Evolutionary conservation across 768 basidiomycete genomes (phyloP), one percentile per base, ranked within the genome.

Genomic region (Suillus subalutaceus): DNA sequence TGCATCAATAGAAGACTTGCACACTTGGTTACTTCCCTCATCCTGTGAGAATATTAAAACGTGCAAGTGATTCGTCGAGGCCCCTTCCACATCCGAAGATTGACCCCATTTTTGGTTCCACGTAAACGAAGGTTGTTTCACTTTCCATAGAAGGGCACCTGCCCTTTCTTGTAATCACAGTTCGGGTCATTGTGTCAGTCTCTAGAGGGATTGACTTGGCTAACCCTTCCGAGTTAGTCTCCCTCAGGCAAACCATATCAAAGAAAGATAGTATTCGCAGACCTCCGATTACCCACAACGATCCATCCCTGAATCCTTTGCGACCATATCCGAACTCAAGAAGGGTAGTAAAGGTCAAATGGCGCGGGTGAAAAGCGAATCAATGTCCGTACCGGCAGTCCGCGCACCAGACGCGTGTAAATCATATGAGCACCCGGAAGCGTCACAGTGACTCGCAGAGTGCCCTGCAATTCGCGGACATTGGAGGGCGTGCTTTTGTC

Each of bases 1-100:
- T 58, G 57, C n/a, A 37, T 61, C 56, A 60, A 60, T 43, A 40
- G 63, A 77, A 73, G 77, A 70, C 70, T 70, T 61, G 44, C 68
- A 62, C 63, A 66, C 68, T 65, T 62, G 75, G 68, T 70, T 68
- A 69, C 66, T 53, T 58, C 67, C 76, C 63, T 65, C 48, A 52
- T 67, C 66, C 52, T 55, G 56, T 71, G 71, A 71, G 65, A 75
- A 71, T 44, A 56, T 56, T 37, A 56, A 56, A 56, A 56, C 55
- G 55, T 56, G 35, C 12, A 37, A 7, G 26, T 26, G 26, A 26
- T 12, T n/a, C n/a, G 55, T 56, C 55, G 35, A 56, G 55, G 37
- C 55, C 32, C 12, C 6, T 37, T 56, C 13, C 12, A 56, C 20
- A n/a, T 56, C 55, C 35, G 35, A 56, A 56, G 6, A n/a, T 56